Conservation (phyloP, 352 stramenopile species). For the Phytopythium litorale region DNA sequence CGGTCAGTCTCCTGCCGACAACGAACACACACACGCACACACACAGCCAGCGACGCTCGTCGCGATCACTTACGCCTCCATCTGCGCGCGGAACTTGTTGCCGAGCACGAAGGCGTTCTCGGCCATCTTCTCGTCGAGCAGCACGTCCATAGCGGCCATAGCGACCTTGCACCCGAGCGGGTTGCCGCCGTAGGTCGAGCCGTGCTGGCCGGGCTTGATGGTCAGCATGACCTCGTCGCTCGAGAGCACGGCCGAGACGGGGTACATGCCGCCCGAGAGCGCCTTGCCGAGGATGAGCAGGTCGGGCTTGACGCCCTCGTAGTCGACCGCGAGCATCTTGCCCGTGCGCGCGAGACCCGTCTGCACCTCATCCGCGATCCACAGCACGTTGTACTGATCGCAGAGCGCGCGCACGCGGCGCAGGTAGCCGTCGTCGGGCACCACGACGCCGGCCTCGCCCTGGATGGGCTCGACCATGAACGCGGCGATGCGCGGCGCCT, state of each 20-base stretch:
- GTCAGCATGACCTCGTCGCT: conserved; percentile 98
- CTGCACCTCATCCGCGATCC: conserved; percentile 99
- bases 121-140: conserved; percentile 95
- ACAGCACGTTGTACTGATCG: conserved; percentile 97
- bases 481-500: conserved; percentile 91
- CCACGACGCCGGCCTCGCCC: conserved; percentile 97
- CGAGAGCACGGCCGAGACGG: conserved; percentile 96
- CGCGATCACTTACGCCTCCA: conserved; percentile 53
- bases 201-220: conserved; percentile 97
- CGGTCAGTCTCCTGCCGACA: conserved; percentile 7
- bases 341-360: conserved; percentile 96
- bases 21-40: too few relatives aligned
- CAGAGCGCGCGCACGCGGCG: conserved; percentile 88
- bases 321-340: conserved; percentile 95
- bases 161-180: conserved; percentile 96
- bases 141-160: conserved; percentile 90
- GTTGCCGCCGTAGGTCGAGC: conserved; percentile 97
- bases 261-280: conserved; percentile 96
- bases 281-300: conserved; percentile 97
- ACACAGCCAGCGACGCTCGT: background rate
- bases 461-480: conserved; percentile 99
- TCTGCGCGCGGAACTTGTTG: conserved; percentile 90
- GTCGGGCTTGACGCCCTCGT: conserved; percentile 97
- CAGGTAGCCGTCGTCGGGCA: conserved; percentile 97
- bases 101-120: conserved; percentile 94